These are phyloP conservation scores for Prototheca cutis DNA, from an alignment of 163 green algal species.

Conservation along the genomic window DNA sequence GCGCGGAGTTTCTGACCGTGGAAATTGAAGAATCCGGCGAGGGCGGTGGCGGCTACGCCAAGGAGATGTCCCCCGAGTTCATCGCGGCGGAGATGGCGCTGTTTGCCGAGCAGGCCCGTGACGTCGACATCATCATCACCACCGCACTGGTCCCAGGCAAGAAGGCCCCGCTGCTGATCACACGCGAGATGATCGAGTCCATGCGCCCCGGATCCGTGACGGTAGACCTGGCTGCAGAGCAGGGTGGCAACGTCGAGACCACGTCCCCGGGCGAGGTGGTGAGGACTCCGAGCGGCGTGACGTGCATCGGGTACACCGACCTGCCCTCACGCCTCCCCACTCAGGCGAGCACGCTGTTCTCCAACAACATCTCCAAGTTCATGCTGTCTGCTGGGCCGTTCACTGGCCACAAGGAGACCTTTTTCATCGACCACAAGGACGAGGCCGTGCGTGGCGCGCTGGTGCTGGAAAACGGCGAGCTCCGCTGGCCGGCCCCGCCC, in stretches of 20 bases:
- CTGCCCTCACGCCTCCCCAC: conserved; percentile 69
- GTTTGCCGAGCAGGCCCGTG: conserved; percentile 62
- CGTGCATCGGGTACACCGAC: conserved; percentile 80
- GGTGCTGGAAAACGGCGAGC: conserved; percentile 63
- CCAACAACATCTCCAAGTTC: conserved; percentile 91
- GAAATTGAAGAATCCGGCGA: conserved; percentile 63
- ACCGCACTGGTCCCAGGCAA: conserved; percentile 82
- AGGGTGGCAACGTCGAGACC: conserved; percentile 77
- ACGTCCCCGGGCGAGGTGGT: conserved; percentile 57
- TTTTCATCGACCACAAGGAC: conserved; percentile 76
- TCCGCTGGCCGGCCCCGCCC: conserved; percentile 65
- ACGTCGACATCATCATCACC: conserved; percentile 88
- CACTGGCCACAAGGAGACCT: conserved; percentile 64
- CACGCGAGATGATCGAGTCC: conserved; percentile 60
- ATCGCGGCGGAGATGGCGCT: conserved; percentile 69
- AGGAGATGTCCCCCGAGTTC: conserved; percentile 85
- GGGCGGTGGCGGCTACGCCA: conserved; percentile 62
- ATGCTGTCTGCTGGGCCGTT: conserved; percentile 77
- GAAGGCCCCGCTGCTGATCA: conserved; percentile 71
- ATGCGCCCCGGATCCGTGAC: conserved; percentile 64
- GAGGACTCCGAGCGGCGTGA: conserved; percentile 48
- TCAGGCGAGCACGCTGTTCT: conserved; percentile 76
- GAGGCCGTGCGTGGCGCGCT: conserved; percentile 62
- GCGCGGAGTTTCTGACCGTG: conserved; percentile 85
- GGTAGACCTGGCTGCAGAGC: conserved; percentile 82